phyloP scores from a whole-genome alignment of 2,329 filamentous ascomycete genomes.

The Ophiognomonia clavigignenti-juglandacearum region DNA sequence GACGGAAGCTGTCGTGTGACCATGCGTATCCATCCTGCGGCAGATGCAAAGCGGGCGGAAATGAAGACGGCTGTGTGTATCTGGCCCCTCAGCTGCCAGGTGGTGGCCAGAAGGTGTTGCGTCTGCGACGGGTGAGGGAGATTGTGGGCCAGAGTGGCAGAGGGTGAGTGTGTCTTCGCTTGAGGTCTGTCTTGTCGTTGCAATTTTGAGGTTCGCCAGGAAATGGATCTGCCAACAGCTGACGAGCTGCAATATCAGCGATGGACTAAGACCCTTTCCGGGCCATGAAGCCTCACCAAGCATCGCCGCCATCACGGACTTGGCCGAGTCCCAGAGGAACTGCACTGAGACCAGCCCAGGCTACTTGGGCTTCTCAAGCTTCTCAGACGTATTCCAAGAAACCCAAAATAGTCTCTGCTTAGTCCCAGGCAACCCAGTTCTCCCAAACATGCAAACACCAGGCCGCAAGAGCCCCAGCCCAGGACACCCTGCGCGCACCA shows the following conservation, averaged over 20 bases:
- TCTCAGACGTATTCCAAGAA: constrained; percentile 36
- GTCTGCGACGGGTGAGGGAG: background rate
- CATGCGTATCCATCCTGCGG: constrained; percentile 34
- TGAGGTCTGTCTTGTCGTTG: background rate
- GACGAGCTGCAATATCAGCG: no score
- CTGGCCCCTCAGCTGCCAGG: constrained; percentile 14
- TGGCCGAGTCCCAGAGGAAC: background rate
- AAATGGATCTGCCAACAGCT: no score
- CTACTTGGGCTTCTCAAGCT: constrained; percentile 42
- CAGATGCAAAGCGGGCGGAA: constrained; percentile 32
- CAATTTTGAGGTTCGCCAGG: no score
- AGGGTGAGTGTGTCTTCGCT: background rate
- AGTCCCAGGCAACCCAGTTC: constrained; percentile 20
- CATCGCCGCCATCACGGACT: background rate
- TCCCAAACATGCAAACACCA: background rate
- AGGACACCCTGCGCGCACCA: background rate
- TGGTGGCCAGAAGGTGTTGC: constrained; percentile 11
- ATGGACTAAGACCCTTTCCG: background rate
- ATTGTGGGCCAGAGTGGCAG: background rate
- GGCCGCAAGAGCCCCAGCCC: background rate
- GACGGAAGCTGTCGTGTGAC: constrained; percentile 39
- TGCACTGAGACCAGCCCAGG: constrained; percentile 22
- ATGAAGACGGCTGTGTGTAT: constrained; percentile 31
- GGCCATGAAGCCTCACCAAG: background rate
- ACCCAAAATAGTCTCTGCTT: constrained; percentile 34